Conservation (phyloP, 441 rosid genomes). For the Adansonia rubrostipa region DNA sequence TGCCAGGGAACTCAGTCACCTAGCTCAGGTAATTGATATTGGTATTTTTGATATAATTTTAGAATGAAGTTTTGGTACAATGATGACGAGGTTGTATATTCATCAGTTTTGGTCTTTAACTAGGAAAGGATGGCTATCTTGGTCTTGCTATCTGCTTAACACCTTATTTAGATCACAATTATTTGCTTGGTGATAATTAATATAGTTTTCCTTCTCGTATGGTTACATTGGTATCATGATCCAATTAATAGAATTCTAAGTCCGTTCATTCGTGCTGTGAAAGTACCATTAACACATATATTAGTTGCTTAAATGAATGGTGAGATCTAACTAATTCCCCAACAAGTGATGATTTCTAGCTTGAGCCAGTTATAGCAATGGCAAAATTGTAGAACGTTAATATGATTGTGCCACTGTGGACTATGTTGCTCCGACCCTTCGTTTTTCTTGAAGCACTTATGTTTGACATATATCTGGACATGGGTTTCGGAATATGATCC, state of each 20-base stretch:
- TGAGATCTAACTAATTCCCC: not conserved
- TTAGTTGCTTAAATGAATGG: not conserved
- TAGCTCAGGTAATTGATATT: constrained; percentile 44
- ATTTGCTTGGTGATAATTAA: not conserved
- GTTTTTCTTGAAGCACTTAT: too few relatives aligned
- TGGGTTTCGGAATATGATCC: too few relatives aligned
- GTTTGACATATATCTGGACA: not conserved
- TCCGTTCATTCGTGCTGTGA: not conserved
- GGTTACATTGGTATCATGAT: not conserved
- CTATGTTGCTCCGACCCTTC: too few relatives aligned
- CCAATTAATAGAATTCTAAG: not conserved
- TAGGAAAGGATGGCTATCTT: not conserved
- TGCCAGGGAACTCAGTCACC: constrained; percentile 42
- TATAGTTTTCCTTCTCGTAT: not conserved
- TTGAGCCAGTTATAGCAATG: not conserved
- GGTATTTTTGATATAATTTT: not conserved
- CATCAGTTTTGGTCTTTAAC: not conserved
- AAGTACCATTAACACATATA: not conserved
- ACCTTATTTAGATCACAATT: not conserved
- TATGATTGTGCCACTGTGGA: too few relatives aligned
- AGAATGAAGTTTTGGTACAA: not conserved
- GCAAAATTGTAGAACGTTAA: not conserved
- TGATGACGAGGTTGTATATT: not conserved
- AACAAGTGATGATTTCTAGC: not conserved
- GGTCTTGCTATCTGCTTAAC: not conserved